These are phyloP conservation scores for Discostella pseudostelligera DNA, from an alignment of 108 stramenopile species.

Conservation along the genomic window DNA sequence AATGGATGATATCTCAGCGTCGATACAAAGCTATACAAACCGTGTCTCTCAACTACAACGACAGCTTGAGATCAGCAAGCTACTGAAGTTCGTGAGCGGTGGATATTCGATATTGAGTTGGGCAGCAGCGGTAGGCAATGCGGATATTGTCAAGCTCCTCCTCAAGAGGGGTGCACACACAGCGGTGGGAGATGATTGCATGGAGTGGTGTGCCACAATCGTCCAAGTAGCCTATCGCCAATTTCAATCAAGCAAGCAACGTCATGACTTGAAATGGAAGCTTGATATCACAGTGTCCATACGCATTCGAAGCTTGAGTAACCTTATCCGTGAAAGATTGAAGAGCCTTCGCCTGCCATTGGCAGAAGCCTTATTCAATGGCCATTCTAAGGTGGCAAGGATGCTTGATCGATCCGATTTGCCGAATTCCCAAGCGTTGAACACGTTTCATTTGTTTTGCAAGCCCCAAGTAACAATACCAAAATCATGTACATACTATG, in stretches of 20 bases:
- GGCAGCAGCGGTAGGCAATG: conserved; percentile 38
- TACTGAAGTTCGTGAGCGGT: conserved; percentile 23
- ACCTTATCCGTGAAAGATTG: conserved; percentile 21
- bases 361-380: conserved; percentile 45
- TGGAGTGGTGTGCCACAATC: conserved; percentile 31
- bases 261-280: conserved; percentile 17
- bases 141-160: conserved; percentile 22
- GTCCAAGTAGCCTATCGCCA: conserved; percentile 41
- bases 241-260: background rate
- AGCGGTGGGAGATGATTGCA: conserved; percentile 29
- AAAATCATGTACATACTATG: conserved; percentile 11
- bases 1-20: conserved; percentile 12
- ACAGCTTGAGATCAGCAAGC: conserved; percentile 9
- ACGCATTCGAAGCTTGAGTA: conserved; percentile 31
- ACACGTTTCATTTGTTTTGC: conserved; percentile 19
- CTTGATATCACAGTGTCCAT: conserved; percentile 16
- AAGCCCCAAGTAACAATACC: conserved; percentile 16
- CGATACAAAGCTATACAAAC: background rate
- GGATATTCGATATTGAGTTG: conserved; percentile 46
- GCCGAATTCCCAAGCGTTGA: conserved; percentile 33
- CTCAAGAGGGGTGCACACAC: conserved; percentile 45
- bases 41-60: conserved; percentile 5
- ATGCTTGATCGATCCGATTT: conserved; percentile 24
- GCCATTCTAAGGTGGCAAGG: conserved; percentile 18
- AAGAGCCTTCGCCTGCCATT: conserved; percentile 35